Base-by-base conservation (phyloP, 805 yeast genomes). In the Brettanomyces bruxellensis region DNA sequence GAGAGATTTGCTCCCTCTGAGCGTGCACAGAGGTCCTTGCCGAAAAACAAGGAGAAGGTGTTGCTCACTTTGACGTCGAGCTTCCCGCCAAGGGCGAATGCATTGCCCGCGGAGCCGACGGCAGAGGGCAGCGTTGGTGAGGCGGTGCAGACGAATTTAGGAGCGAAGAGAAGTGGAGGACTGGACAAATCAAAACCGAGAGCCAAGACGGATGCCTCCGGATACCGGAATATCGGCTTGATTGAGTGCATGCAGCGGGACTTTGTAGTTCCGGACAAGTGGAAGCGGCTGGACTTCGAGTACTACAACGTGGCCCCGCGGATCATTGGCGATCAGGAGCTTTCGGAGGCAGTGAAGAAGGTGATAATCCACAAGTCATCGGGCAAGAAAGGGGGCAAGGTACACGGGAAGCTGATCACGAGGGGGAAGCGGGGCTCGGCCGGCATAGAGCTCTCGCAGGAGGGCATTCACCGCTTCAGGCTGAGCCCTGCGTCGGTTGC, bases 401-500 rank as follows among this genome's bases (percentile, higher is more conserved):
- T 13, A 3, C 25, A 24, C 18, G 25, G n/a, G 28, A 22, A 41
- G 43, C 47, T 24, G 49, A 50, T 41, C 52, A 45, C 35, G 52
- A 51, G 25, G 54, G 49, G 23, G 1, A 22, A 18, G 42, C 32
- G 11, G 11, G 32, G 34, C 42, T 3, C 32, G 7, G 14, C 40
- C 3, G 23, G 18, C 23, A 22, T 35, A 8, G 42, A 40, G 8
- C 12, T 25, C 9, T 13, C 13, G 12, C 34, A 25, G 3, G 79
- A 75, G 54, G 83, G 82, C 2, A 60, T 85, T 35, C 70, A 72
- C 25, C 68, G 72, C 30, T 76, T 83, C 47, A 45, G 53, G 2
- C 56, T 87, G 25, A 55, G 72, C n/a, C 78, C 78, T 39, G 83
- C 80, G 12, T 75, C 76, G 6, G 72, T 87, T 28, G 67, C 72